These are phyloP conservation scores for Carex littledalei DNA, from an alignment of 176 grass and related monocot genomes.

Conservation along the genomic window DNA sequence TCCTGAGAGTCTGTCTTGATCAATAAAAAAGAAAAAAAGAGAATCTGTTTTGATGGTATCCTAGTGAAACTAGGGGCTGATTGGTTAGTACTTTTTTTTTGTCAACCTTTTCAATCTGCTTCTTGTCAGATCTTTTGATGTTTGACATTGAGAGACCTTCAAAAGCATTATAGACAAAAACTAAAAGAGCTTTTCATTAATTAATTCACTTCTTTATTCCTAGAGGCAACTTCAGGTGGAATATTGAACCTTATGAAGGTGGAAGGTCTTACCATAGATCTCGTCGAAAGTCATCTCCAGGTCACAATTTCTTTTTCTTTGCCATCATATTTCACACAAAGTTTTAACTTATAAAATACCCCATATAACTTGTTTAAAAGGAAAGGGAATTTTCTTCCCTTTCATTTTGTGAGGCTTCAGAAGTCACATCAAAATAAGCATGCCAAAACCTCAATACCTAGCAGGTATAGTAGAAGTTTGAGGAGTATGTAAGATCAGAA, in stretches of 20 bases:
- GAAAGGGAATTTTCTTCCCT: neutral
- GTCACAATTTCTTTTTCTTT: neutral
- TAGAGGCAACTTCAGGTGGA: constrained; percentile 26
- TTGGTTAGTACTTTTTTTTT: neutral
- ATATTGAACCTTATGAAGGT: constrained; percentile 32
- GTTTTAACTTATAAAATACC: neutral
- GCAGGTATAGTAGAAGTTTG: neutral
- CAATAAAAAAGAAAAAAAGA: no score
- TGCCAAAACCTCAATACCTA: neutral
- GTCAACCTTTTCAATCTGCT: neutral
- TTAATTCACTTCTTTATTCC: neutral
- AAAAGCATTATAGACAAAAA: neutral
- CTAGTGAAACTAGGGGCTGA: neutral
- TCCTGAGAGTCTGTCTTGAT: neutral
- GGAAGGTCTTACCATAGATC: constrained; percentile 25
- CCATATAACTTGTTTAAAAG: neutral
- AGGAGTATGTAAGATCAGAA: neutral
- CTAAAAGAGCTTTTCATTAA: neutral
- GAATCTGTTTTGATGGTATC: no score
- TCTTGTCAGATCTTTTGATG: neutral
- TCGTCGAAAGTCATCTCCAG: constrained; percentile 32
- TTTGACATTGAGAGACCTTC: neutral
- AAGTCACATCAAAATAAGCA: neutral
- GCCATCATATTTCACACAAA: neutral
- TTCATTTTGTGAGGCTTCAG: neutral